Percentiles rank a stretch among this genome's conserved stretches.
Evolutionary conservation across 1,284 basidiomycete genomes (phyloP).

Genomic region (Ceratobasidium sp.): DNA sequence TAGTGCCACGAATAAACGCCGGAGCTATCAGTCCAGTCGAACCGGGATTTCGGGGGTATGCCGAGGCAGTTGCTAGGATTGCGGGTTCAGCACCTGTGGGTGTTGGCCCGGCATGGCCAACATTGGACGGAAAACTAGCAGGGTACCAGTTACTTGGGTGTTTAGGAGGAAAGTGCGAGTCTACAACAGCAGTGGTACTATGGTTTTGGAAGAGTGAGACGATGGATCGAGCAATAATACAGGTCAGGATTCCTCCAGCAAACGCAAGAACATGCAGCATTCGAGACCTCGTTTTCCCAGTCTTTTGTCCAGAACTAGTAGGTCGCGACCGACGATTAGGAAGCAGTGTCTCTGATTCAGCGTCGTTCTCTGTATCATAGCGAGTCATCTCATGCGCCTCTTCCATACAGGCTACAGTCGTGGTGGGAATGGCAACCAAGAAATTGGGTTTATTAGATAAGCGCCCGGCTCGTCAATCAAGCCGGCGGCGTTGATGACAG

Average conservation of each 20-base stretch:
- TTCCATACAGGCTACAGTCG: conserved; percentile 11
- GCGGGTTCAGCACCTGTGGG: conserved; percentile 85
- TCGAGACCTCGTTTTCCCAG: conserved; percentile 16
- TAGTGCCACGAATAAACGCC: conserved; percentile 44
- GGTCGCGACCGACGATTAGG: background rate
- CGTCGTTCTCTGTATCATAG: conserved; percentile 17
- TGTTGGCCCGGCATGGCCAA: conserved; percentile 83
- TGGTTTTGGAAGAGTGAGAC: background rate
- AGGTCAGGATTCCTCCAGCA: conserved; percentile 24
- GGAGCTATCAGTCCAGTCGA: conserved; percentile 67
- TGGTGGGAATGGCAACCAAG: too few species aligned
- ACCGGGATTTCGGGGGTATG: conserved; percentile 75
- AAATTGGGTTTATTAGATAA: too few species aligned
- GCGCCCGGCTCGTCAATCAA: too few species aligned
- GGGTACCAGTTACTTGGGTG: conserved; percentile 73
- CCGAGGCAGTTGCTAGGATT: conserved; percentile 77
- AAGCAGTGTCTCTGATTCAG: conserved; percentile 2
- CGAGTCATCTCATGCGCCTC: conserved; percentile 5
- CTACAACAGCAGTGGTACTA: too few species aligned
- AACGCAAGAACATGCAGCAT: conserved; percentile 32
- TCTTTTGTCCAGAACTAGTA: background rate
- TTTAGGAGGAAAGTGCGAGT: conserved; percentile 65
- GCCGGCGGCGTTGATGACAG: too few species aligned
- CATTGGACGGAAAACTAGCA: conserved; percentile 72
- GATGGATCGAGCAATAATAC: background rate